Conservation (phyloP, 306 rosid genomes). For the Corylus americana region DNA sequence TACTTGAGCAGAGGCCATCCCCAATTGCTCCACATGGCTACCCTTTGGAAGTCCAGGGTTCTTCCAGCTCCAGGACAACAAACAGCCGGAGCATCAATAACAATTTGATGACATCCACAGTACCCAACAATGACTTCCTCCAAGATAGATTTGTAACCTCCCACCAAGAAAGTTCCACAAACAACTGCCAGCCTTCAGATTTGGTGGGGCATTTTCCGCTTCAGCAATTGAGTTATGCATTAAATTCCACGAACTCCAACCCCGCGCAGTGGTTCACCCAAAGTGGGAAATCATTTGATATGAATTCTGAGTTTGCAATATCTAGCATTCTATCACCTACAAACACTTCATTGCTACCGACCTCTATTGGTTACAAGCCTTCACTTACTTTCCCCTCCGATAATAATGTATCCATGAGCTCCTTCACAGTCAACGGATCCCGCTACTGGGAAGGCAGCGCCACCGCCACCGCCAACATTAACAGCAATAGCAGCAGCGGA, state of each 20-base stretch:
- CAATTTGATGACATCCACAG: slow-evolving; percentile 20
- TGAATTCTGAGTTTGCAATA: slow-evolving; percentile 42
- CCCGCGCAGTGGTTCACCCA: slow-evolving; percentile 45
- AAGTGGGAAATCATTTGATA: slow-evolving; percentile 35
- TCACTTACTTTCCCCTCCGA: slow-evolving; percentile 37
- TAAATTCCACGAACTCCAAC: slow-evolving; percentile 37
- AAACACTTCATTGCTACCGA: slow-evolving; percentile 33
- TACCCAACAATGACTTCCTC: slow-evolving; percentile 33
- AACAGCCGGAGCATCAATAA: slow-evolving; percentile 18
- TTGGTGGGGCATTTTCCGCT: slow-evolving; percentile 47
- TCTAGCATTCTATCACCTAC: slow-evolving; percentile 39
- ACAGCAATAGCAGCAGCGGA: slow-evolving; percentile 37
- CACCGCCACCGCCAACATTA: slow-evolving; percentile 22
- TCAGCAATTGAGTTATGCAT: slow-evolving; percentile 37
- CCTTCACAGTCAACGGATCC: slow-evolving; percentile 40
- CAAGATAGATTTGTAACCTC: slow-evolving; percentile 35
- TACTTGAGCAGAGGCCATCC: slow-evolving; percentile 41
- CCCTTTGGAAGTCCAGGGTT: slow-evolving; percentile 37
- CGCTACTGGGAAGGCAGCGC: slow-evolving; percentile 45
- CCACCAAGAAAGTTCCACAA: slow-evolving; percentile 36
- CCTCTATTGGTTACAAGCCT: slow-evolving; percentile 46
- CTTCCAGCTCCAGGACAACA: slow-evolving; percentile 30
- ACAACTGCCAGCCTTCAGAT: slow-evolving; percentile 42
- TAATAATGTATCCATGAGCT: slow-evolving; percentile 29
- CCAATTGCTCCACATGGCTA: slow-evolving; percentile 30